Conservation (phyloP, 2,329 filamentous ascomycete species). For the Fusarium dimerum region DNA sequence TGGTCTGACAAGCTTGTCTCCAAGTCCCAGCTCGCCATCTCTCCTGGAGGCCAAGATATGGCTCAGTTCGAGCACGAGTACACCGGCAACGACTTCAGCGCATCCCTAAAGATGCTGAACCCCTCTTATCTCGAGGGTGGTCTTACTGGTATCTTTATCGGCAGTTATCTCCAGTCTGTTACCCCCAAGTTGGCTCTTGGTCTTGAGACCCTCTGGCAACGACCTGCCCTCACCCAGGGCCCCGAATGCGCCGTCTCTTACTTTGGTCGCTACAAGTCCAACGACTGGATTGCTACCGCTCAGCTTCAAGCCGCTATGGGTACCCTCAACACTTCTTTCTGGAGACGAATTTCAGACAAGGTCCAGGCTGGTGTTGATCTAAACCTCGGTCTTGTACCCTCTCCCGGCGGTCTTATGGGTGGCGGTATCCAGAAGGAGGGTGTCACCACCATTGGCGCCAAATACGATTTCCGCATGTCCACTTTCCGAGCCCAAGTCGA, state of each 20-base stretch:
- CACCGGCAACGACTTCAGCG: constrained; percentile 88
- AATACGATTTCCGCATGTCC: constrained; percentile 96
- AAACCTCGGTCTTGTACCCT: constrained; percentile 78
- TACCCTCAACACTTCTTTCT: constrained; percentile 88
- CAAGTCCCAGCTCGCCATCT: constrained; percentile 86
- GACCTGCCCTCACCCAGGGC: constrained; percentile 76
- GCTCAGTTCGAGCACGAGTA: constrained; percentile 96
- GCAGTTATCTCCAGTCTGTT: constrained; percentile 91
- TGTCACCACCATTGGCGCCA: constrained; percentile 86
- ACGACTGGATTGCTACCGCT: constrained; percentile 89
- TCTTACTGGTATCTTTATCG: constrained; percentile 92
- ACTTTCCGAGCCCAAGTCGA: constrained; percentile 96
- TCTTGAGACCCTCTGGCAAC: constrained; percentile 92
- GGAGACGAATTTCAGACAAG: constrained; percentile 88
- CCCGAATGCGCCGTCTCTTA: constrained; percentile 93
- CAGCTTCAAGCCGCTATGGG: constrained; percentile 84
- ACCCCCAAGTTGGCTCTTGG: constrained; percentile 86
- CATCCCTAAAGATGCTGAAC: constrained; percentile 90
- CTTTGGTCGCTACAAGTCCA: constrained; percentile 84
- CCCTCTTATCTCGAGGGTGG: constrained; percentile 92
- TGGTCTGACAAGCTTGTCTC: constrained; percentile 79
- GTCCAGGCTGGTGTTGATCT: constrained; percentile 95
- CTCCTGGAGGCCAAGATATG: constrained; percentile 80
- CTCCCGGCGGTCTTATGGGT: constrained; percentile 71
- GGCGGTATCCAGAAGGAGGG: constrained; percentile 80